Percentiles rank a stretch among this genome's conserved stretches.
phyloP scores from a whole-genome alignment of 1,139 yeast species.

The Pichiaceae sp. region DNA sequence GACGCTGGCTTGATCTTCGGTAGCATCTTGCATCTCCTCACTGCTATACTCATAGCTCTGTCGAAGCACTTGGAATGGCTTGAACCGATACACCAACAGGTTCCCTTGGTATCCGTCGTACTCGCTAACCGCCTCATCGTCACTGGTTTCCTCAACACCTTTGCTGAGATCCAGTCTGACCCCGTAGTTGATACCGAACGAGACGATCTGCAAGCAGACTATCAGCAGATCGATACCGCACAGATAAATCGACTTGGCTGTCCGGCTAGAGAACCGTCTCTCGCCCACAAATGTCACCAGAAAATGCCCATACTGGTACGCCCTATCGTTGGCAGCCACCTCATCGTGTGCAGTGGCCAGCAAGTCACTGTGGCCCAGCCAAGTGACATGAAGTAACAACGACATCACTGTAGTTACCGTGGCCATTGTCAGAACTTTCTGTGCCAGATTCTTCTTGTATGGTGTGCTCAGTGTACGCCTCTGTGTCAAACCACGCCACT shows the following conservation, averaged over 20 bases:
- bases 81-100: constrained; percentile 24
- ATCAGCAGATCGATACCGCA: constrained; percentile 23
- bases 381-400: constrained; percentile 17
- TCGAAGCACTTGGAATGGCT: constrained; percentile 22
- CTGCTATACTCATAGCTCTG: neutral
- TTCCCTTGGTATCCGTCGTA: constrained; percentile 37
- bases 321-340: constrained; percentile 4
- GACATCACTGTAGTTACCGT: constrained; percentile 15
- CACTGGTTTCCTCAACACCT: constrained; percentile 5
- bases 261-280: constrained; percentile 23
- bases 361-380: constrained; percentile 2
- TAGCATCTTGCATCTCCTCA: too few relatives aligned
- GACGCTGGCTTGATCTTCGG: constrained; percentile 3
- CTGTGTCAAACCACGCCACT: neutral
- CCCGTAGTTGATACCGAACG: constrained; percentile 26
- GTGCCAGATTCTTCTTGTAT: constrained; percentile 3
- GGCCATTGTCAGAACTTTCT: constrained; percentile 1
- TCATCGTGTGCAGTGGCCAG: neutral
- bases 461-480: neutral
- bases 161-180: constrained; percentile 23
- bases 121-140: constrained; percentile 12
- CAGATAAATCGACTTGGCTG: constrained; percentile 23
- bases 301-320: constrained; percentile 25
- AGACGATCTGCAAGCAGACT: constrained; percentile 23
- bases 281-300: constrained; percentile 37